These are phyloP conservation scores for Lathyrus oleraceus DNA, from an alignment of 306 rosid species.

Conservation along the genomic window DNA sequence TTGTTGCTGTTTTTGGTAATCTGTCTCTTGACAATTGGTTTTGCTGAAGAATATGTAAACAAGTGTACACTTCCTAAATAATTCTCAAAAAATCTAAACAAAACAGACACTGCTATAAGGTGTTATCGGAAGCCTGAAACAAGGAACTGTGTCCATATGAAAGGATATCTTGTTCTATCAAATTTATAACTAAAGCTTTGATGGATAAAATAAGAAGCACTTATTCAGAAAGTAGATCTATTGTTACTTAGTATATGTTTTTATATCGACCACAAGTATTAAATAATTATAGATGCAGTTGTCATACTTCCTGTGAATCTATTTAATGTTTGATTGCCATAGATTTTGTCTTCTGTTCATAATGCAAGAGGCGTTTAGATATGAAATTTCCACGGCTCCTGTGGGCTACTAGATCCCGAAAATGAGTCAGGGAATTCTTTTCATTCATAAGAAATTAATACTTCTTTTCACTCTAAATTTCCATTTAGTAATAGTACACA, in stretches of 20 bases:
- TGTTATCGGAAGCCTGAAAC: constrained; percentile 20
- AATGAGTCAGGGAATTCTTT: constrained; percentile 15
- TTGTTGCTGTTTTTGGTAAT: background rate
- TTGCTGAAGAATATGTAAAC: constrained; percentile 13
- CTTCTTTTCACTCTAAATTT: background rate
- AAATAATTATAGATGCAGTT: constrained; percentile 11
- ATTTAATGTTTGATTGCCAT: constrained; percentile 17
- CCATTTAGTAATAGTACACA: background rate
- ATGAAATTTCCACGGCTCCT: constrained; percentile 31
- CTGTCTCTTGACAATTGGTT: background rate
- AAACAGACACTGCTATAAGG: background rate
- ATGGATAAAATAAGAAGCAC: background rate
- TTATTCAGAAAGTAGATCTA: constrained; percentile 5
- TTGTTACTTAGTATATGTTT: background rate
- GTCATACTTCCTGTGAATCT: constrained; percentile 21
- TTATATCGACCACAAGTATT: background rate
- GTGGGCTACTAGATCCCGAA: constrained; percentile 28
- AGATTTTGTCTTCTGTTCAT: constrained; percentile 25
- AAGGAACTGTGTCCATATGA: constrained; percentile 16
- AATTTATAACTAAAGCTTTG: constrained; percentile 1
- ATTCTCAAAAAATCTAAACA: constrained; percentile 2
- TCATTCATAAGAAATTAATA: background rate
- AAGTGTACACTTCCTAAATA: constrained; percentile 1
- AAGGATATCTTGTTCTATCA: background rate
- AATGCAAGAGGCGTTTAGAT: constrained; percentile 19